Conservation (phyloP, 1,139 yeast species). For the Zygoascus sp. region DNA sequence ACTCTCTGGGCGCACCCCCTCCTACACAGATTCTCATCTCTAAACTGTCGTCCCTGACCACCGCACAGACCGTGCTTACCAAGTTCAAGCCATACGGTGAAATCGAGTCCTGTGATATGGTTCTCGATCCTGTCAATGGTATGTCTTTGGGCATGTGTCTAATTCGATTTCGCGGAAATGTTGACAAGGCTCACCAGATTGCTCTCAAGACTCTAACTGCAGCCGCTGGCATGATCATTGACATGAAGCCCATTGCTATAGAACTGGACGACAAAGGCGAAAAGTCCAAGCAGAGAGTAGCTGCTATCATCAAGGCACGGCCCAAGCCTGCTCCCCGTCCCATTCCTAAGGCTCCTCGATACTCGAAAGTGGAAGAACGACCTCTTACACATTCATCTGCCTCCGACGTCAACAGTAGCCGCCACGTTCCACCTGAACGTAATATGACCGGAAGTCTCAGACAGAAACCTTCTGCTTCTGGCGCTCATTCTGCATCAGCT, state of each 20-base stretch:
- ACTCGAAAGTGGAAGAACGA: not conserved
- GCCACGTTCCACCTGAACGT: not conserved
- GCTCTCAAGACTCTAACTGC: constrained; percentile 43
- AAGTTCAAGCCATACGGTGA: constrained; percentile 64
- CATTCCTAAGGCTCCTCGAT: constrained; percentile 10
- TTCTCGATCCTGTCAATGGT: constrained; percentile 71
- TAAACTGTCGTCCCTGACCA: constrained; percentile 51
- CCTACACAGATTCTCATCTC: constrained; percentile 65
- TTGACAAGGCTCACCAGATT: constrained; percentile 47
- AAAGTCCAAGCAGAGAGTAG: constrained; percentile 12
- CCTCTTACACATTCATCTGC: not conserved
- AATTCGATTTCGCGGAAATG: constrained; percentile 57
- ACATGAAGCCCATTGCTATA: constrained; percentile 31
- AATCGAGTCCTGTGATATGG: constrained; percentile 50
- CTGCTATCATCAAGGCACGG: not conserved
- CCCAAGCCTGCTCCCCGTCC: constrained; percentile 6
- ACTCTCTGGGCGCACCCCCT: constrained; percentile 76
- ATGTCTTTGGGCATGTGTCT: constrained; percentile 75
- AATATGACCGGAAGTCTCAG: not conserved
- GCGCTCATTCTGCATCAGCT: too few species aligned
- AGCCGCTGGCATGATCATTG: constrained; percentile 33
- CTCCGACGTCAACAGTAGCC: not conserved
- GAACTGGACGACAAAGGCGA: constrained; percentile 35
- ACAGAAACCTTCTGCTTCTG: constrained; percentile 4
- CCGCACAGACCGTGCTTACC: constrained; percentile 44